phyloP scores from a whole-genome alignment of 192 early-diverging fungal species.

The Podila verticillata region DNA sequence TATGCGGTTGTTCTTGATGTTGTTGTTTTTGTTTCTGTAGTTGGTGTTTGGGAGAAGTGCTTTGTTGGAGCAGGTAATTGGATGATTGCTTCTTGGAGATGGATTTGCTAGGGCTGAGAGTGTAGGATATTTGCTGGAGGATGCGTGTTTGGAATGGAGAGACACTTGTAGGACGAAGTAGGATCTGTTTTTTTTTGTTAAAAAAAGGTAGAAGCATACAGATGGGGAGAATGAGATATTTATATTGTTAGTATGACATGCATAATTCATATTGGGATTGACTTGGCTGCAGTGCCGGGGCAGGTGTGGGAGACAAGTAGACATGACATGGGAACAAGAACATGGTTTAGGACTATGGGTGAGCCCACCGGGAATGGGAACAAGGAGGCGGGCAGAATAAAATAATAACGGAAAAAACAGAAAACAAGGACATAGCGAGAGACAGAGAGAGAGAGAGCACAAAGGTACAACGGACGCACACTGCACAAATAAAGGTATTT shows the following conservation, averaged over 20 bases:
- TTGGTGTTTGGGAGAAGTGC: neutral
- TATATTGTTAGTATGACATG: neutral
- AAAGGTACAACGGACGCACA: neutral
- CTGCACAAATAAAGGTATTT: neutral
- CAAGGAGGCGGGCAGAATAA: neutral
- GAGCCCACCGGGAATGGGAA: neutral
- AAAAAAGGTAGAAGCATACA: neutral
- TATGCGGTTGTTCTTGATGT: neutral
- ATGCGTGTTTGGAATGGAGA: neutral
- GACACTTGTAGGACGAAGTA: neutral
- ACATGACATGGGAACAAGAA: no score
- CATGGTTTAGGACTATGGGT: neutral
- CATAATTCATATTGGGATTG: no score
- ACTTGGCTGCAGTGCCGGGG: no score
- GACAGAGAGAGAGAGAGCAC: neutral
- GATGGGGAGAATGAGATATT: neutral
- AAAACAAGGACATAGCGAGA: neutral
- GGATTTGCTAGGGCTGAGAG: neutral
- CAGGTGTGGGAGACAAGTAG: no score
- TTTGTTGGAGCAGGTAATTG: neutral
- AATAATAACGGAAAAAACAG: neutral
- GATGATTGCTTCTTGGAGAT: neutral
- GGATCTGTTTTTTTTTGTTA: neutral
- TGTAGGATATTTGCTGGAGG: neutral
- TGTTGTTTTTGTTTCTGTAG: neutral